Evolutionary conservation across 2,329 filamentous ascomycete species (phyloP).

Genomic region (Rhynchosporium secalis): DNA sequence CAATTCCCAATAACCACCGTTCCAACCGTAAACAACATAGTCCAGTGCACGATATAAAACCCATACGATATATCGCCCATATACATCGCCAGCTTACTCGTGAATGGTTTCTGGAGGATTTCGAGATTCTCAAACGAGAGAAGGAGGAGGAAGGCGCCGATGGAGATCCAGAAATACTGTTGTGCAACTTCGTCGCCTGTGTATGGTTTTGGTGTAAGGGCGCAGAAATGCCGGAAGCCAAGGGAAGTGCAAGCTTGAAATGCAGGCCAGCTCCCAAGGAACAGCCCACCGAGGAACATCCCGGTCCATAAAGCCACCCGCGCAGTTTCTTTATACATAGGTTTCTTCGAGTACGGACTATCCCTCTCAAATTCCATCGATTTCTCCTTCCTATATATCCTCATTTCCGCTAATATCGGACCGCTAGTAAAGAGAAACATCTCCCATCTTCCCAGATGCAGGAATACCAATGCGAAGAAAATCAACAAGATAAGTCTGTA

Average conservation of each 20-base stretch:
- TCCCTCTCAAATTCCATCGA: background rate
- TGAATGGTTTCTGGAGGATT: constrained; percentile 43
- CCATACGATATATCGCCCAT: constrained; percentile 55
- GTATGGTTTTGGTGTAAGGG: constrained; percentile 5
- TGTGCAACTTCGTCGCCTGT: constrained; percentile 26
- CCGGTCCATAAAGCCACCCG: background rate
- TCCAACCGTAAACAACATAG: constrained; percentile 12
- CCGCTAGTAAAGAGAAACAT: constrained; percentile 15
- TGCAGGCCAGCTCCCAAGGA: constrained; percentile 16
- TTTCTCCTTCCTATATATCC: background rate
- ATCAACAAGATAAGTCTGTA: background rate
- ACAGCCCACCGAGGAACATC: constrained; percentile 7
- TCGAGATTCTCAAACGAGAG: constrained; percentile 13
- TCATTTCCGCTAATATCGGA: constrained; percentile 13
- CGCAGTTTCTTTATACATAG: background rate
- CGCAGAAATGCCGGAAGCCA: constrained; percentile 9
- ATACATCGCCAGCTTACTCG: constrained; percentile 50
- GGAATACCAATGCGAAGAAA: constrained; percentile 5
- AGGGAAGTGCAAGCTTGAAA: background rate
- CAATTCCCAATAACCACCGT: constrained; percentile 5
- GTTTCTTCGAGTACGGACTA: background rate
- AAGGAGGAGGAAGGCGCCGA: constrained; percentile 7
- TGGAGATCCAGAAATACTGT: constrained; percentile 14
- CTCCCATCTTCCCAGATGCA: constrained; percentile 7
- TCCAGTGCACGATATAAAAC: constrained; percentile 53